Evolutionary conservation across 495 filamentous ascomycete genomes (phyloP), one percentile per base, ranked within the genome.

Genomic region (Hypoxylon crocopeplum): DNA sequence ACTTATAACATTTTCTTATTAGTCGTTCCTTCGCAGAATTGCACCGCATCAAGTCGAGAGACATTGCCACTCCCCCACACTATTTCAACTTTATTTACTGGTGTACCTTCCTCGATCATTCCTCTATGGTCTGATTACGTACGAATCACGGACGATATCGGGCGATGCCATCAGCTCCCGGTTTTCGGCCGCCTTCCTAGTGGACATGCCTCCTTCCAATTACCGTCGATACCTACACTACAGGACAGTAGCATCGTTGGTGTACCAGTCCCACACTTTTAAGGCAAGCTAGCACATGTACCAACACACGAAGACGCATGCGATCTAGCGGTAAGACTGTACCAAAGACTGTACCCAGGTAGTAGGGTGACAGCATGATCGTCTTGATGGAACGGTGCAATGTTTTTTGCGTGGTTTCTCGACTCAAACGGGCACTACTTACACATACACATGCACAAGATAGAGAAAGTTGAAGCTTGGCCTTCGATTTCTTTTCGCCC

Each of bases 231-330:
- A 36, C 19, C 20, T 45, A 40, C 40, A 45, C n/a, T 11, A 37
- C 32, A 25, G 2, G 4, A 11, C 11, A 15, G 40, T 25, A 19
- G 12, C n/a, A 16, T 33, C 15, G 12, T 3, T 2, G 16, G 30
- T 15, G 34, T 37, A 5, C 12, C 25, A 20, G 57, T 61, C 37
- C 57, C 57, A 49, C 57, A 55, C 57, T 61, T 61, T 55, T 55
- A 55, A 49, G 57, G 57, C 44, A 17, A 33, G 27, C 57, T 42
- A 61, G 53, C 27, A 19, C 32, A 34, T 11, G n/a, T 13, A 5
- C 5, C 5, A 29, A 29, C 25, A 5, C 25, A 29, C 25, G 25
- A 5, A 29, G 13, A 25, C 45, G 37, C 27, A 42, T 13, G 20
- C 13, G 38, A 37, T 51, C 54, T 37, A 47, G 56, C 32, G 56